Evolutionary conservation across 495 filamentous ascomycete species (phyloP).

Genomic region (Neurospora africana): DNA sequence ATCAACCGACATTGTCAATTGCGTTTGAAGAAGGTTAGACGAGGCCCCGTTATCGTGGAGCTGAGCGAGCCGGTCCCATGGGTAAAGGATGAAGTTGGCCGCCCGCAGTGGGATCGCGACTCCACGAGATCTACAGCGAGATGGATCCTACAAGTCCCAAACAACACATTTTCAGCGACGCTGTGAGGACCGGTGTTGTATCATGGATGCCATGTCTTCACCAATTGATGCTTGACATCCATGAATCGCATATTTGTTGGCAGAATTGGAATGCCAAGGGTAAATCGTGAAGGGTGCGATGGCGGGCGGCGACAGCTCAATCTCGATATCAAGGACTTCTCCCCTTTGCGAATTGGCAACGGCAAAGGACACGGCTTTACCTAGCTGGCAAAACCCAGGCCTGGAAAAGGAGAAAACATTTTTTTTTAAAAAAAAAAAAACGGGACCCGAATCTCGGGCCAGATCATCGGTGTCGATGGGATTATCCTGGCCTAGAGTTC

Average conservation of each 20-base stretch:
- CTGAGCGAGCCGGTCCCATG: not conserved
- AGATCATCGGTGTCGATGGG: not conserved
- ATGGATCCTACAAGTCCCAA: not conserved
- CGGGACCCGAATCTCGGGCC: not conserved
- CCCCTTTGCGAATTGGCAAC: not conserved
- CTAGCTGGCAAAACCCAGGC: not conserved
- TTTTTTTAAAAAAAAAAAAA: not conserved
- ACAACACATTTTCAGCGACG: not conserved
- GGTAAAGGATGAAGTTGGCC: not conserved
- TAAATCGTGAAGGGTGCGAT: not conserved
- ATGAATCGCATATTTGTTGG: not conserved
- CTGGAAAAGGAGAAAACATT: not conserved
- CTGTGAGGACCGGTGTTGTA: not conserved
- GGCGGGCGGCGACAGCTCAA: not conserved
- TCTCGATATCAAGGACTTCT: not conserved
- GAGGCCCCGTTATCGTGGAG: not conserved
- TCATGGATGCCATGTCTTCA: not conserved
- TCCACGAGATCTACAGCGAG: not conserved
- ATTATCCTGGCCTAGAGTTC: not conserved
- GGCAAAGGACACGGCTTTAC: not conserved
- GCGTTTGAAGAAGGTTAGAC: not conserved
- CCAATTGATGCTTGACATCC: not conserved
- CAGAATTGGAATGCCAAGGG: not conserved
- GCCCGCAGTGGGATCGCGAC: not conserved
- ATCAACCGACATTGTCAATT: not conserved